A percentile compares a stretch with the other conserved stretches of the same genome.
These are phyloP conservation scores for Candida tallmaniae DNA, from an alignment of 805 yeast species.

Conservation along the genomic window DNA sequence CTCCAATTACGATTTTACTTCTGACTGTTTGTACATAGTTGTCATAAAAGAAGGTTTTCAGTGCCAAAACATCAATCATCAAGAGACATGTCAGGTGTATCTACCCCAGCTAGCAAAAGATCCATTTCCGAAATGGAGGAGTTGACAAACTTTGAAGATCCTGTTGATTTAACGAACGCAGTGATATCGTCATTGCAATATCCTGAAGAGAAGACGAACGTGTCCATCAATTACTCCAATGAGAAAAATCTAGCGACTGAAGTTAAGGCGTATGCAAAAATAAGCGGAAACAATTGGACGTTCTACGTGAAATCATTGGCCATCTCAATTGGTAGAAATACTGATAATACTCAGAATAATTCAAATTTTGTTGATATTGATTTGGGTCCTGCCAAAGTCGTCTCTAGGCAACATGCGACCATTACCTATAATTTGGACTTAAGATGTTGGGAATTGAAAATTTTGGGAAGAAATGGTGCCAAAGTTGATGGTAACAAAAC, in stretches of 20 bases:
- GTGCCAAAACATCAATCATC: slow-evolving; percentile 53
- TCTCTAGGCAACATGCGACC: slow-evolving; percentile 83
- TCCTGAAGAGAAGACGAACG: slow-evolving; percentile 74
- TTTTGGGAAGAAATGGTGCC: slow-evolving; percentile 89
- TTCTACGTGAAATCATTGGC: slow-evolving; percentile 78
- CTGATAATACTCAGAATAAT: slow-evolving; percentile 29
- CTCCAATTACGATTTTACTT: too few species aligned
- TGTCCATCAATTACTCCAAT: slow-evolving; percentile 68
- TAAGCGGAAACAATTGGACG: slow-evolving; percentile 93
- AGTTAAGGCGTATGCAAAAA: slow-evolving; percentile 97
- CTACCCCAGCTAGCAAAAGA: slow-evolving; percentile 30
- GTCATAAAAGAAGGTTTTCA: too few species aligned
- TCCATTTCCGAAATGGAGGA: slow-evolving; percentile 20
- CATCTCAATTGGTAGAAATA: slow-evolving; percentile 83
- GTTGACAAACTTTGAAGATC: slow-evolving; percentile 48
- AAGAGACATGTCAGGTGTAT: slow-evolving; percentile 32
- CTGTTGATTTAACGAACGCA: slow-evolving; percentile 63
- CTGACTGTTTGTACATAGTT: too few species aligned
- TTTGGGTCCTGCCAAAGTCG: slow-evolving; percentile 96
- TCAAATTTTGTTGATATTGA: slow-evolving; percentile 64
- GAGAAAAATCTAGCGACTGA: slow-evolving; percentile 65
- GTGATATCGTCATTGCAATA: slow-evolving; percentile 64
- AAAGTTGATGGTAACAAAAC: slow-evolving; percentile 72
- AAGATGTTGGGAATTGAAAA: slow-evolving; percentile 82
- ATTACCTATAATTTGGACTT: slow-evolving; percentile 71